These are phyloP conservation scores for Echites panduratus DNA, from an alignment of 257 asterid genomes.

Conservation along the genomic window DNA sequence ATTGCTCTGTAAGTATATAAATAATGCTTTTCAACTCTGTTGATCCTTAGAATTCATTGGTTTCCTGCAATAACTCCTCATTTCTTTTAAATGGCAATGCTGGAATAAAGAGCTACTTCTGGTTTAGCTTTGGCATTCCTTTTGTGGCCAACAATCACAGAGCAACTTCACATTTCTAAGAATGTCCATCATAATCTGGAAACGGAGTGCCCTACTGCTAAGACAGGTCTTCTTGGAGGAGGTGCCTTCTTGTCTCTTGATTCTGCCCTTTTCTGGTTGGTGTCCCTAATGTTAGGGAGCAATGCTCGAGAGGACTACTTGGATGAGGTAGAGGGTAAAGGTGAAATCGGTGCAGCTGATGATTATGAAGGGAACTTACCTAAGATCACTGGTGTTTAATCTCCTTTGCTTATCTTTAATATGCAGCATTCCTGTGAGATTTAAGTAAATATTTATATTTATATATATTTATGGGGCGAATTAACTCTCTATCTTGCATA, in stretches of 20 bases:
- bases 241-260: conserved; percentile 94
- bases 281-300: conserved; percentile 74
- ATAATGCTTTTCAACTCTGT: background rate
- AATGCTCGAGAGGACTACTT: conserved; percentile 77
- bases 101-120: conserved; percentile 44
- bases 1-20: conserved; percentile 61
- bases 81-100: background rate
- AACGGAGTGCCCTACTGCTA: conserved; percentile 85
- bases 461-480: too few species aligned
- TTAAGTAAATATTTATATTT: too few species aligned
- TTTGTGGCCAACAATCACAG: conserved; percentile 84
- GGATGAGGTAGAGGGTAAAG: conserved; percentile 37
- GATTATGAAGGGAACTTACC: conserved; percentile 5
- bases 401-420: too few species aligned
- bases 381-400: background rate
- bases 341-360: background rate
- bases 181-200: conserved; percentile 56
- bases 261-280: conserved; percentile 80
- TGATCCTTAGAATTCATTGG: background rate
- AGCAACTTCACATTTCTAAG: conserved; percentile 45
- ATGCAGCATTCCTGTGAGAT: too few species aligned
- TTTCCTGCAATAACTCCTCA: too few species aligned
- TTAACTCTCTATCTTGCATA: too few species aligned
- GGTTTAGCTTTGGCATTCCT: conserved; percentile 66
- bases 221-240: conserved; percentile 95